A percentile compares a stretch with the other conserved stretches of the same genome.
phyloP scores from a whole-genome alignment of 2,329 filamentous ascomycete species.

The Rutstroemia sp. region DNA sequence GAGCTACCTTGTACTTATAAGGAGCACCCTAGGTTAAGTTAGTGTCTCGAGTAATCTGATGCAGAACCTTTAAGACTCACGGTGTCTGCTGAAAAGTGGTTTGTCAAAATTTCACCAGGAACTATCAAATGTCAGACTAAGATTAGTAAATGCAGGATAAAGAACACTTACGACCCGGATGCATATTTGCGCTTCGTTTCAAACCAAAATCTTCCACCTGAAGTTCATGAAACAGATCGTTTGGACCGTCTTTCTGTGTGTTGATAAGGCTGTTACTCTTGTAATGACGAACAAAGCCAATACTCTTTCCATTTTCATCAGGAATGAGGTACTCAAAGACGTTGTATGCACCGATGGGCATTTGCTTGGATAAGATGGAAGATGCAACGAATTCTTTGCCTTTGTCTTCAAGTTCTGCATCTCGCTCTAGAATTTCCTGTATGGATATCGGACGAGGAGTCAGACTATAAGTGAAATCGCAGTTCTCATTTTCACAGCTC shows the following conservation, averaged over 20 bases:
- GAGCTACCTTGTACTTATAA: constrained; percentile 58
- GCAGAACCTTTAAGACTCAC: constrained; percentile 27
- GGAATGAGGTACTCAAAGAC: constrained; percentile 39
- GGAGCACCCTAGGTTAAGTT: constrained; percentile 44
- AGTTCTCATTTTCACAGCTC: constrained; percentile 47
- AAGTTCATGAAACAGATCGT: constrained; percentile 51
- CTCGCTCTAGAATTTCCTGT: constrained; percentile 10
- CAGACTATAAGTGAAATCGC: constrained; percentile 37
- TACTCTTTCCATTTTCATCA: constrained; percentile 33
- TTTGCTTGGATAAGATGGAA: not conserved
- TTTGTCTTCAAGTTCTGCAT: not conserved
- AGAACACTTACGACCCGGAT: constrained; percentile 30
- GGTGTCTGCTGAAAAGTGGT: constrained; percentile 48
- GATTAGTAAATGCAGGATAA: not conserved
- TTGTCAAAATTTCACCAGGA: constrained; percentile 38
- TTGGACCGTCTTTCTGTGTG: constrained; percentile 43
- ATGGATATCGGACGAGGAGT: constrained; percentile 8
- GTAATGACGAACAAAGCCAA: constrained; percentile 49
- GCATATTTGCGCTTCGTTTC: constrained; percentile 36
- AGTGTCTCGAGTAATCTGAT: not conserved
- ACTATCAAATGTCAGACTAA: constrained; percentile 25
- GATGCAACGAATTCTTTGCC: not conserved
- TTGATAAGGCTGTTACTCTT: constrained; percentile 48
- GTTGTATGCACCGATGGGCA: constrained; percentile 23
- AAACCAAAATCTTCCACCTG: constrained; percentile 39